Evolutionary conservation across 169 alveolate genomes (phyloP), one percentile per base, ranked within the genome.

Genomic region (Plasmodium vivax): DNA sequence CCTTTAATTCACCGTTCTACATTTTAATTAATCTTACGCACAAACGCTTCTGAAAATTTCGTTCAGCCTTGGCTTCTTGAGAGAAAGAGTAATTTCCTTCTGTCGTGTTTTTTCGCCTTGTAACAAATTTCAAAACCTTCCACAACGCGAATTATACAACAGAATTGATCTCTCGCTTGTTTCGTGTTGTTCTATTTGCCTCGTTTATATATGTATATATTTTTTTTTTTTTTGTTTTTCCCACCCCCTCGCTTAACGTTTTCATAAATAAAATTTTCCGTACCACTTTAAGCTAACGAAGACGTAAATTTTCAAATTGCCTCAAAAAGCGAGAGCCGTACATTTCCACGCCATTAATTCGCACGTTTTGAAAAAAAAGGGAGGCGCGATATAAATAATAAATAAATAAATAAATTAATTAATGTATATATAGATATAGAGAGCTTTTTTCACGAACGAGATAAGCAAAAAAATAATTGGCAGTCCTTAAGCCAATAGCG

Each of bases 191-290:
- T 73, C 51, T 45, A 45, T 45, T 9, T 36, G 51, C 51, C 41
- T 73, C 27, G 19, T 73, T 73, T 45, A 45, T 45, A 45, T 8
- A 32, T 38, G 14, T 19, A 6, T 0, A 9, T 73, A 1, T 73
- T 41, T 41, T 30, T 73, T 73, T 73, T 73, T 73, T 19, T 73
- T 12, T 36, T 30, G 27, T 23, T 23, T 23, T 23, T 73, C 16
- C 30, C 41, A 14, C 51, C 41, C 82, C 43, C 7, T 19, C 51
- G 16, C 7, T 73, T 73, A 32, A 12, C 41, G 27, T 19, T n/a
- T 73, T 30, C 41, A 32, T 73, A 10, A 81, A 82, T 54, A 82
- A 82, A 51, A 82, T 54, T 82, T 82, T 82, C 62, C 58, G 12
- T 82, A 30, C 27, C 38, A 62, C 34, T 51, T 82, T 81, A 23